Evolutionary conservation across 2,329 filamentous ascomycete species (phyloP), one percentile per base, ranked within the genome.

Genomic region (Chaetomiaceae sp.): DNA sequence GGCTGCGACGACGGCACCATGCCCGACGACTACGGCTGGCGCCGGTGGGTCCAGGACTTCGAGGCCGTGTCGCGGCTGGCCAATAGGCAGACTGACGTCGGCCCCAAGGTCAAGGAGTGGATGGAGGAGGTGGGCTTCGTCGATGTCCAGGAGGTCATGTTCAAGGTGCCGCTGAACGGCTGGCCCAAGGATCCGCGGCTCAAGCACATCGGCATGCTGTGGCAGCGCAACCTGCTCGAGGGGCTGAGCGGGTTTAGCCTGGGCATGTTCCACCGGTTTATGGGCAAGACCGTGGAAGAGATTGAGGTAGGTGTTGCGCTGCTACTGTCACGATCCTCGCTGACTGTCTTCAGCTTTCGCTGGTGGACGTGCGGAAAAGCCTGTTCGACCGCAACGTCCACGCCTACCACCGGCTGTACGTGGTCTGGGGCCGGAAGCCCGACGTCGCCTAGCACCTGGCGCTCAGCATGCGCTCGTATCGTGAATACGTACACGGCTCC

Each of bases 351-450:
- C 29, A 74, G 73, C 67, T 76, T 5, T 66, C 65, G 3, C 62
- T 78, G 12, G 68, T 78, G 26, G 65, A 73, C 34, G 72, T 76
- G 4, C 66, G 75, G 36, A 68, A 65, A 48, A 69, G 72, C 26
- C 52, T 78, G 4, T 67, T 67, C 6, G 65, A 78, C 56, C 61
- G 64, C 3, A 61, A 62, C 8, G 66, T 74, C 10, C 75, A 78
- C 51, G 66, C 71, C 1, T 78, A 75, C 48, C 62, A 72, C 50
- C 67, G 67, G 20, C 60, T 75, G n/a, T 68, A 70, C 49, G 69
- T 77, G 6, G 70, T 78, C 0, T 71, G 68, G 56, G 75, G 73
- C 8, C 65, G 74, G 20, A 78, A 76, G 52, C 75, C 75, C 1
- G 45, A 51, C 1, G 20, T 42, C 6, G 47, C 30, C 6, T 30